Evolutionary conservation across 345 rosid genomes (phyloP).

Genomic region (Syzygium oleosum): DNA sequence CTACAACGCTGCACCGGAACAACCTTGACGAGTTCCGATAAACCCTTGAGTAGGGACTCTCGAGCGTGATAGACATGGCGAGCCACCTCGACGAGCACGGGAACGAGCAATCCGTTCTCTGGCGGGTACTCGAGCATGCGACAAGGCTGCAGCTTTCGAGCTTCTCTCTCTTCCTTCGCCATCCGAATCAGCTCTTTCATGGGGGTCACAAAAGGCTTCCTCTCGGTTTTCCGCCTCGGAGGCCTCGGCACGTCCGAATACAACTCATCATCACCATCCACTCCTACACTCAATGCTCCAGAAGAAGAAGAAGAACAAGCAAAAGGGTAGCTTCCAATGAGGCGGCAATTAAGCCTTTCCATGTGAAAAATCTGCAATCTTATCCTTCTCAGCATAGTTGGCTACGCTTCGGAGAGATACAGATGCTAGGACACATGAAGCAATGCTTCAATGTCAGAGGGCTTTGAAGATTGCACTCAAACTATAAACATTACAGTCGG

Average conservation of each 20-base stretch:
- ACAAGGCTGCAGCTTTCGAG: constrained; percentile 63
- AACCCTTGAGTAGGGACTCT: constrained; percentile 37
- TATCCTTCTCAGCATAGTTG: neutral
- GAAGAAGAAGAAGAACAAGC: neutral
- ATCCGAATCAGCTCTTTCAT: constrained; percentile 57
- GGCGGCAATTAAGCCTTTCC: neutral
- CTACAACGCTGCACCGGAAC: constrained; percentile 65
- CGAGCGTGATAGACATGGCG: constrained; percentile 49
- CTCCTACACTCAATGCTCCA: neutral
- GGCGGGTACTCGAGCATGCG: constrained; percentile 61
- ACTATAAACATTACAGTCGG: neutral
- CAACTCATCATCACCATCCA: constrained; percentile 22
- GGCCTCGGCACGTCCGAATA: constrained; percentile 68
- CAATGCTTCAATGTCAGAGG: neutral
- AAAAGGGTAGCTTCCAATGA: neutral
- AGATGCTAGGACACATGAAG: neutral
- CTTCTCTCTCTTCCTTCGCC: constrained; percentile 58
- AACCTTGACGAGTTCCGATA: constrained; percentile 34
- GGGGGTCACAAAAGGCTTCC: constrained; percentile 79
- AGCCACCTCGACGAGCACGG: constrained; percentile 63
- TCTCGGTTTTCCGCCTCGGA: constrained; percentile 56
- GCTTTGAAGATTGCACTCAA: neutral
- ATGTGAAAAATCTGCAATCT: neutral
- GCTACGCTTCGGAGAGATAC: neutral
- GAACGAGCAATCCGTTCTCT: constrained; percentile 68